Conservation (phyloP, 768 basidiomycete species). For the Mycena crocata region DNA sequence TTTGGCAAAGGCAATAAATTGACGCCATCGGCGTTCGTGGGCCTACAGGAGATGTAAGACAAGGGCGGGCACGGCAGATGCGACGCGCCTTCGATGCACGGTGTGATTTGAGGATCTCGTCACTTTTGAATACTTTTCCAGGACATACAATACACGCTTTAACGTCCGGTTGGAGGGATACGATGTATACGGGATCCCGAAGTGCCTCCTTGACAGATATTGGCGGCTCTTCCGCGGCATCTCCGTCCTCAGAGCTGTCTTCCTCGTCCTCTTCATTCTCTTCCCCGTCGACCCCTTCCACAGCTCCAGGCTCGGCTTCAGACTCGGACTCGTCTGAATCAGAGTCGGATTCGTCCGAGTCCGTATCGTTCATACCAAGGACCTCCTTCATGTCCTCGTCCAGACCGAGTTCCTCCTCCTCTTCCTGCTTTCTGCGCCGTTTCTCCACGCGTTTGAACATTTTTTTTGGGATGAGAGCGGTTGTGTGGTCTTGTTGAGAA, state of each 20-base stretch:
- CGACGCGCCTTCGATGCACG: constrained; percentile 71
- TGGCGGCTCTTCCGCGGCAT: constrained; percentile 50
- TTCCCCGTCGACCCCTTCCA: constrained; percentile 32
- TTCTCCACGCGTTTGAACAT: constrained; percentile 89
- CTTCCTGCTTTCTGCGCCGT: constrained; percentile 66
- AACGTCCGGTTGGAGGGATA: constrained; percentile 65
- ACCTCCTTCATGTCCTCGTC: constrained; percentile 73
- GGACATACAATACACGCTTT: constrained; percentile 78
- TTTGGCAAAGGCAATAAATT: constrained; percentile 59
- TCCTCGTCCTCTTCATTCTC: constrained; percentile 34
- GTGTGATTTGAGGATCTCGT: constrained; percentile 68
- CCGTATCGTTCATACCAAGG: constrained; percentile 78
- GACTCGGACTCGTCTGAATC: constrained; percentile 57
- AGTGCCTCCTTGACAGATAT: constrained; percentile 72
- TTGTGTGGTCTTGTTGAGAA: background rate
- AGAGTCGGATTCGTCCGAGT: constrained; percentile 78
- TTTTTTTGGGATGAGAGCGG: constrained; percentile 3
- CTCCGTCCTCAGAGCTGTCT: constrained; percentile 42
- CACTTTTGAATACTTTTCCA: constrained; percentile 75
- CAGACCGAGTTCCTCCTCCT: constrained; percentile 73
- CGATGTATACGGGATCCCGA: constrained; percentile 70
- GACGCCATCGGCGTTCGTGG: constrained; percentile 63
- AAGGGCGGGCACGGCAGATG: constrained; percentile 23
- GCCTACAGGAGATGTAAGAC: constrained; percentile 53
- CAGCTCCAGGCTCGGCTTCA: constrained; percentile 33